Conservation (phyloP, 305 asterid genomes). For the Caryopteris hybrid region DNA sequence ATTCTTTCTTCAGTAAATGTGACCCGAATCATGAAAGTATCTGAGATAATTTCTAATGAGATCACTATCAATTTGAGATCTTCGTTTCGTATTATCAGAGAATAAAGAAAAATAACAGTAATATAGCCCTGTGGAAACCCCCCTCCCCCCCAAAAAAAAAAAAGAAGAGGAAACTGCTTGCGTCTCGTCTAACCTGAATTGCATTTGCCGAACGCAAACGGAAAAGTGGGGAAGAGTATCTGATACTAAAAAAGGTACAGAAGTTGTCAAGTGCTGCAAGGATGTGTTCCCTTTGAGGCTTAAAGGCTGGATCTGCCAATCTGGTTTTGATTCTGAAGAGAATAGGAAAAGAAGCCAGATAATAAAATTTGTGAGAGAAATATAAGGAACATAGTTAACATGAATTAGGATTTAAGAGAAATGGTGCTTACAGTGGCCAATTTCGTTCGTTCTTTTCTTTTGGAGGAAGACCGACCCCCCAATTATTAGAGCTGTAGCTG, state of each 20-base stretch:
- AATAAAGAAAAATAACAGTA: neutral
- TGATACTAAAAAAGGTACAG: conserved; percentile 50
- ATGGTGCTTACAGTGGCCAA: conserved; percentile 77
- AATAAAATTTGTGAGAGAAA: conserved; percentile 3
- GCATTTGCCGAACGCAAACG: conserved; percentile 64
- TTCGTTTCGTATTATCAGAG: neutral
- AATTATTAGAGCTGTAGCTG: conserved; percentile 79
- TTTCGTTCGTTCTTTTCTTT: conserved; percentile 70
- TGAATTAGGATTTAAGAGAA: conserved; percentile 2
- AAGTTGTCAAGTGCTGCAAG: conserved; percentile 76
- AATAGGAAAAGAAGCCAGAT: neutral
- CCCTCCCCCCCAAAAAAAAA: neutral
- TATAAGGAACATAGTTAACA: neutral
- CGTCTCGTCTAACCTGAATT: conserved; percentile 56
- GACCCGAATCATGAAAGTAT: neutral
- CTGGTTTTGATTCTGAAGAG: conserved; percentile 69
- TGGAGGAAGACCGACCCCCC: conserved; percentile 99
- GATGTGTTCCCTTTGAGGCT: conserved; percentile 69
- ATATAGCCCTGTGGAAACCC: neutral
- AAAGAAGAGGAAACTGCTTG: no score
- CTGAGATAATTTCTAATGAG: neutral
- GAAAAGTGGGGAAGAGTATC: conserved; percentile 96
- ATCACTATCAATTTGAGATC: neutral
- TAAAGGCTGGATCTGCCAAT: conserved; percentile 71
- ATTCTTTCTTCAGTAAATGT: neutral